phyloP scores from a whole-genome alignment of 306 rosid genomes.

The Pyrus pyrifolia region DNA sequence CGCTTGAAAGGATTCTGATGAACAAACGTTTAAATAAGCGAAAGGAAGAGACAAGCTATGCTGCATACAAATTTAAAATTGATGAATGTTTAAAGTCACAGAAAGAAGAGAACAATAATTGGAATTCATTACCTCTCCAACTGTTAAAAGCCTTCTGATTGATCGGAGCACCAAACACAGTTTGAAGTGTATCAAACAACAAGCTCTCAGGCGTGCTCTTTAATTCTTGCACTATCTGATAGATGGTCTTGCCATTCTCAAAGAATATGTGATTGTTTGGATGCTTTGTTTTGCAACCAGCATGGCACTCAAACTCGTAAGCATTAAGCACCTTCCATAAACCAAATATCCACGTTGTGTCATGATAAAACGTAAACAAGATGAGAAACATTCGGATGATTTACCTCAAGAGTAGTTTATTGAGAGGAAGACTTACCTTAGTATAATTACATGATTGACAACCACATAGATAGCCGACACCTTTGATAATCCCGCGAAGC shows the following conservation, averaged over 20 bases:
- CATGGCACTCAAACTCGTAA: conserved; percentile 74
- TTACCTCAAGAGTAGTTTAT: conserved; percentile 37
- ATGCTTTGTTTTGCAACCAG: conserved; percentile 80
- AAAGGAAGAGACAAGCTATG: background rate
- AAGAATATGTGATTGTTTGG: conserved; percentile 85
- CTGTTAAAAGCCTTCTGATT: conserved; percentile 71
- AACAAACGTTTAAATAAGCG: conserved; percentile 7
- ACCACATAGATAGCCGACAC: conserved; percentile 81
- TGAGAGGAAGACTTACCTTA: conserved; percentile 34
- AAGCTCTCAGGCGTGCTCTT: conserved; percentile 68
- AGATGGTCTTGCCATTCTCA: conserved; percentile 79
- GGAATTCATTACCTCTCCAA: conserved; percentile 59
- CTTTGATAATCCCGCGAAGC: conserved; percentile 78
- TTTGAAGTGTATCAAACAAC: conserved; percentile 70
- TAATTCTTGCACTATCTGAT: conserved; percentile 78
- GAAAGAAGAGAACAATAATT: background rate
- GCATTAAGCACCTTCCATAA: conserved; percentile 67
- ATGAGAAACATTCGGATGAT: conserved; percentile 7
- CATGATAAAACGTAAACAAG: background rate
- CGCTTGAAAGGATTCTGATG: conserved; percentile 81
- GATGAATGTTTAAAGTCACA: background rate
- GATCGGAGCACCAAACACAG: conserved; percentile 74
- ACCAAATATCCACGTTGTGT: background rate
- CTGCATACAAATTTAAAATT: background rate
- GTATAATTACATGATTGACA: conserved; percentile 65